Conservation (phyloP, 2,329 filamentous ascomycete genomes). For the Arthrobotrys conoides region DNA sequence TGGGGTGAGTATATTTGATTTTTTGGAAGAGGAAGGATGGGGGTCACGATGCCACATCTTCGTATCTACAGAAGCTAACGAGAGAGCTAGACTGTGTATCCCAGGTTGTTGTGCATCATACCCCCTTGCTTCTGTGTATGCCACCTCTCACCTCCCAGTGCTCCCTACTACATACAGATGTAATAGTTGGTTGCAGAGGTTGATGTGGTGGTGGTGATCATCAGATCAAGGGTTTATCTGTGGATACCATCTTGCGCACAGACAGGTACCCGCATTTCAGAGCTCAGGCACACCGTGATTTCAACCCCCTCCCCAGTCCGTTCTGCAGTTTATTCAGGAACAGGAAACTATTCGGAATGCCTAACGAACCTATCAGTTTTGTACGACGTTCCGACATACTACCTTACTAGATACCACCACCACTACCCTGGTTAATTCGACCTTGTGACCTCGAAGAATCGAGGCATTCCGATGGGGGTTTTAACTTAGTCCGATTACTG, state of each 20-base stretch:
- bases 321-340: constrained; percentile 12
- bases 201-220: constrained; percentile 39
- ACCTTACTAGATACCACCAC: background rate
- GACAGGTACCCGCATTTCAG: constrained; percentile 58
- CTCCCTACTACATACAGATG: no score
- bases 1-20: constrained; percentile 7
- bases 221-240: constrained; percentile 40
- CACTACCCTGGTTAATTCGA: background rate
- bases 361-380: constrained; percentile 9
- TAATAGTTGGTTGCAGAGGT: background rate
- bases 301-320: constrained; percentile 1
- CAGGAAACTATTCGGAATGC: constrained; percentile 15
- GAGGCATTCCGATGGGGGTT: background rate
- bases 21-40: constrained; percentile 4
- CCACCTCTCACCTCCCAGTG: background rate
- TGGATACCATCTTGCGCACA: constrained; percentile 50
- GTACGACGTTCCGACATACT: constrained; percentile 35
- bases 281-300: constrained; percentile 50
- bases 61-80: constrained; percentile 10
- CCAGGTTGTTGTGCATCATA: background rate
- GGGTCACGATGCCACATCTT: constrained; percentile 11
- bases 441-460: constrained; percentile 12
- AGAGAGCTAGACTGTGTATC: background rate
- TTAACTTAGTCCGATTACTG: background rate
- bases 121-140: constrained; percentile 15